phyloP scores from a whole-genome alignment of 306 rosid genomes.

The Lotus japonicus region DNA sequence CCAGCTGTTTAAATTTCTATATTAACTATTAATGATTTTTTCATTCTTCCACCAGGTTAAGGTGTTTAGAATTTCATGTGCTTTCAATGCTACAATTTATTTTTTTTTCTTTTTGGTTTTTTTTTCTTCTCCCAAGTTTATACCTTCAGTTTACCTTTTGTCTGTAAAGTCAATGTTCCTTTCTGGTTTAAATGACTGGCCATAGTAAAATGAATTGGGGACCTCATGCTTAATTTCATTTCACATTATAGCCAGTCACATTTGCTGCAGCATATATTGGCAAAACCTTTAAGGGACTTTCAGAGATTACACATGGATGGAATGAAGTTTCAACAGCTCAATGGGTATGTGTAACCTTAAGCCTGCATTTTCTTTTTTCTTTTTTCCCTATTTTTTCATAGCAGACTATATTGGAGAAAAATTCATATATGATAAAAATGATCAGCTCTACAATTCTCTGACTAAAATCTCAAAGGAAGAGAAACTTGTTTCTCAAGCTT shows the following conservation, averaged over 20 bases:
- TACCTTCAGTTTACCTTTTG: background rate
- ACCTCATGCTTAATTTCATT: conserved; percentile 13
- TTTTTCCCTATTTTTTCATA: background rate
- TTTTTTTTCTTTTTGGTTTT: background rate
- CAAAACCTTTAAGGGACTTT: conserved; percentile 57
- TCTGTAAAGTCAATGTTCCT: background rate
- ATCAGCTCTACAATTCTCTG: background rate
- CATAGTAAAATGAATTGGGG: background rate
- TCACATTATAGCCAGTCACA: conserved; percentile 43
- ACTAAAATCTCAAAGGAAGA: no score
- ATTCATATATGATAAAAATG: background rate
- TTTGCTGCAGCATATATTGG: conserved; percentile 51
- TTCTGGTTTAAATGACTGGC: background rate
- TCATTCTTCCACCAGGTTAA: background rate
- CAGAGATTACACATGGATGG: conserved; percentile 57
- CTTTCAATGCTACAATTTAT: background rate
- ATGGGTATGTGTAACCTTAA: conserved; percentile 30
- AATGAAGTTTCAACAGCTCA: conserved; percentile 42
- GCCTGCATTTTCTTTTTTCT: background rate
- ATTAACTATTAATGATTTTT: background rate
- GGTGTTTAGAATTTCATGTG: background rate
- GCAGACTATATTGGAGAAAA: background rate
- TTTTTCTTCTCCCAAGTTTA: background rate
- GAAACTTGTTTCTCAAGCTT: no score
- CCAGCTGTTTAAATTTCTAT: no score